Base-by-base conservation (phyloP, 306 rosid species). In the Chamaecrista fasciculata region DNA sequence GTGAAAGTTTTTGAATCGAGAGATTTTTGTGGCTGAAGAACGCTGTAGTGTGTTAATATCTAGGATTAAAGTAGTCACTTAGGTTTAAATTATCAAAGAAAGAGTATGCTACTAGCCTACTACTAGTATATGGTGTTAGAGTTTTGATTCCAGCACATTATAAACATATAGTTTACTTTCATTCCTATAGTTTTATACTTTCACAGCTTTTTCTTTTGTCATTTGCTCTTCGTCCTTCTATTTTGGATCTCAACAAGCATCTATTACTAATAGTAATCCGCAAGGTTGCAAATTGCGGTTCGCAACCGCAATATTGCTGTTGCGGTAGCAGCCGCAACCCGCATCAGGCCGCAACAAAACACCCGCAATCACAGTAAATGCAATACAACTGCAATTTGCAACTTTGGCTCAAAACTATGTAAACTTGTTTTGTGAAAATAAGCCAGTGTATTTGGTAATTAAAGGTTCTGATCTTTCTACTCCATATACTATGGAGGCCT, bases 71-170 rank as follows among this genome's bases (percentile, higher is more conserved):
- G 25, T 15, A 9, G 44, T 16, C 33, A 39, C 37, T 16, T 31
- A 3, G 44, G 11, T 57, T 57, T 57, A 37, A 20, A 31, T 29
- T 34, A 46, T 69, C 4, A 63, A n/a, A n/a, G 63, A 62, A 67
- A 36, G 68, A 12, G 14, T 40, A 16, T 33, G 61, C n/a, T n/a
- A n/a, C n/a, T n/a, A n/a, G 51, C 56, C 65, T 74, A 16, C 14
- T 34, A 37, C 36, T 33, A 43, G 60, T 49, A 26, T 29, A 23
- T 39, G 42, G 1, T 48, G 18, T 44, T 9, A 29, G 18, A 28
- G 36, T 48, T 66, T 65, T 71, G 50, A 71, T 2, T 47, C 56
- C 59, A 36, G 21, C 10, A 55, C 58, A 44, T 43, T 60, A 48
- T 57, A 12, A 64, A 65, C 2, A 4, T 15, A 11, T 52, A 23